A percentile compares a stretch with the other conserved stretches of the same genome.
These are phyloP conservation scores for Talaromyces sp. DNA, from an alignment of 2,329 filamentous ascomycete species.

Conservation along the genomic window DNA sequence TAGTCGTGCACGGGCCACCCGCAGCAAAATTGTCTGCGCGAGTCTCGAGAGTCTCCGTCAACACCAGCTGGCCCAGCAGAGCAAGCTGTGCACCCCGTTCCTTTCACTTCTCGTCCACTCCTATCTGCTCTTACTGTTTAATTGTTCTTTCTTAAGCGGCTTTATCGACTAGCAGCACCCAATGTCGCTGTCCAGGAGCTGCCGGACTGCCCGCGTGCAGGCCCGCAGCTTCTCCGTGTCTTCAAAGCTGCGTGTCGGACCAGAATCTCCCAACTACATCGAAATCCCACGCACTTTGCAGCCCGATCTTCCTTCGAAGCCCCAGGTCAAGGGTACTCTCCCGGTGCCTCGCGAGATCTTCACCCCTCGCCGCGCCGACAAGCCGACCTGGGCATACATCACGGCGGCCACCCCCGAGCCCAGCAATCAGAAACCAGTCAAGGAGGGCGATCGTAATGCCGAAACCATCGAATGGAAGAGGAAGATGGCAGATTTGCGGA, in stretches of 20 bases:
- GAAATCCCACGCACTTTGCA: slow-evolving; percentile 73
- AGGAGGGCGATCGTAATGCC: slow-evolving; percentile 35
- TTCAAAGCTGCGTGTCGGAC: slow-evolving; percentile 39
- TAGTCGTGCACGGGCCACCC: slow-evolving; percentile 30
- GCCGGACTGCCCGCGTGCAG: slow-evolving; percentile 31
- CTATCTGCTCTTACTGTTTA: background rate
- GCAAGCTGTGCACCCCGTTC: background rate
- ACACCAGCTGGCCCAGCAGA: background rate
- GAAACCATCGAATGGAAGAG: slow-evolving; percentile 61
- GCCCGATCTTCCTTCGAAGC: slow-evolving; percentile 48
- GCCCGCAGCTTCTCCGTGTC: slow-evolving; percentile 35
- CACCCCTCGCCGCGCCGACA: slow-evolving; percentile 53
- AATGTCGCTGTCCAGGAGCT: slow-evolving; percentile 34
- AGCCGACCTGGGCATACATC: slow-evolving; percentile 58
- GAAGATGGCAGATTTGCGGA: slow-evolving; percentile 64
- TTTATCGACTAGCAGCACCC: slow-evolving; percentile 1
- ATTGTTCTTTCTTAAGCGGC: background rate
- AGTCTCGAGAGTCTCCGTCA: slow-evolving; percentile 8
- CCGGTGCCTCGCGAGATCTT: slow-evolving; percentile 82
- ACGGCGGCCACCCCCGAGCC: slow-evolving; percentile 54
- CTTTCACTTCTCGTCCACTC: background rate
- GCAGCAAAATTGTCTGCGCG: slow-evolving; percentile 30
- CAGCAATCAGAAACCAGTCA: slow-evolving; percentile 23
- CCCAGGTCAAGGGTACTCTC: slow-evolving; percentile 65
- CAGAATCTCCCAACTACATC: slow-evolving; percentile 84